Evolutionary conservation across 1,284 basidiomycete species (phyloP).

Genomic region (Naganishia cerealis): DNA sequence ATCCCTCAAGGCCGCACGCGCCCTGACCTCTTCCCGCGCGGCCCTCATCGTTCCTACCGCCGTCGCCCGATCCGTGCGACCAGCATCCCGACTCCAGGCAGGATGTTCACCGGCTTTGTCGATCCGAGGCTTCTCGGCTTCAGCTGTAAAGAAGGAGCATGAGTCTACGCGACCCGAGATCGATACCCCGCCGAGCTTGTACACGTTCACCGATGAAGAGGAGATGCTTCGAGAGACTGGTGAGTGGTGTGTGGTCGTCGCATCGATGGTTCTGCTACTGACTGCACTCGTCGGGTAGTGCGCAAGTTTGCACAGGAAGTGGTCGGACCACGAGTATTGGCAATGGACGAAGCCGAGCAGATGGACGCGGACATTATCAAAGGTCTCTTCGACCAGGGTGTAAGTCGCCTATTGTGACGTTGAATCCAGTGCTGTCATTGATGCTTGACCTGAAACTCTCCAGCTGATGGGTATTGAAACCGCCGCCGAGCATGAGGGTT

Average conservation of each 20-base stretch:
- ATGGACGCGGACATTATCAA: constrained; percentile 90
- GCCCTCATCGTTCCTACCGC: constrained; percentile 2
- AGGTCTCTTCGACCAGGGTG: constrained; percentile 91
- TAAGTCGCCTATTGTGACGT: constrained; percentile 55
- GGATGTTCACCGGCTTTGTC: not conserved
- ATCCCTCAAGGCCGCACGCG: constrained; percentile 24
- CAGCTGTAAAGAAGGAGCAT: constrained; percentile 38
- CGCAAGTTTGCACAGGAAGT: constrained; percentile 84
- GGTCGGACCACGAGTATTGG: constrained; percentile 82
- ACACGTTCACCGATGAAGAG: constrained; percentile 86
- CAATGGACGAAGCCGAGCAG: constrained; percentile 96
- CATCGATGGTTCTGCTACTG: not conserved
- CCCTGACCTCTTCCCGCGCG: constrained; percentile 6
- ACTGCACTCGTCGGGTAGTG: constrained; percentile 57
- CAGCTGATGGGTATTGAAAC: constrained; percentile 98
- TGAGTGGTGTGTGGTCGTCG: constrained; percentile 48
- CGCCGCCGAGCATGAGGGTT: constrained; percentile 74
- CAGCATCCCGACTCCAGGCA: not conserved
- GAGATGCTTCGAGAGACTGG: constrained; percentile 84
- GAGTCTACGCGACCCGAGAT: constrained; percentile 48
- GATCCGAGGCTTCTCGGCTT: constrained; percentile 36
- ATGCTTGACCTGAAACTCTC: not conserved
- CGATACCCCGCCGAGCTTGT: constrained; percentile 57
- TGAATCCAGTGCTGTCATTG: not conserved
- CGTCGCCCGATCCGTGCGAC: constrained; percentile 3